Evolutionary conservation across 2,329 filamentous ascomycete species (phyloP).

Genomic region (Diaporthe australafricana): DNA sequence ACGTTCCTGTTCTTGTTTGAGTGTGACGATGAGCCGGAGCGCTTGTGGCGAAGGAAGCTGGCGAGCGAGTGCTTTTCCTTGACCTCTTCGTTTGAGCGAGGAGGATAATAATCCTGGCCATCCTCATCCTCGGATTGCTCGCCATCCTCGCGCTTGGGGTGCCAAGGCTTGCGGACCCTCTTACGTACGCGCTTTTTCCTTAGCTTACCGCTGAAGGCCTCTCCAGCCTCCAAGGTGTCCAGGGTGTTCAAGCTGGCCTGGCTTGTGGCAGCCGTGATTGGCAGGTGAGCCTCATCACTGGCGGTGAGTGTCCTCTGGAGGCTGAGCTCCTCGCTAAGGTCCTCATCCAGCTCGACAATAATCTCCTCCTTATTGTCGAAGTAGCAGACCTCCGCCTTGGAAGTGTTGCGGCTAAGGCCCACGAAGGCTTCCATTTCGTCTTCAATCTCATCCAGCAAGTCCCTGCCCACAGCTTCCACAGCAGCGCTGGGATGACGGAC

Average conservation of each 20-base stretch:
- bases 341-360: constrained; percentile 24
- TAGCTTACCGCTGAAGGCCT: constrained; percentile 53
- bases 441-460: constrained; percentile 57
- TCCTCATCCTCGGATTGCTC: constrained; percentile 42
- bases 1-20: constrained; percentile 29
- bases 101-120: constrained; percentile 38
- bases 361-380: constrained; percentile 30
- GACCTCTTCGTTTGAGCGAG: constrained; percentile 42
- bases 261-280: neutral
- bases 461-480: constrained; percentile 63
- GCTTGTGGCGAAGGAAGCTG: constrained; percentile 35
- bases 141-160: constrained; percentile 45
- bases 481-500: constrained; percentile 52
- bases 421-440: constrained; percentile 48
- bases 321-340: constrained; percentile 32
- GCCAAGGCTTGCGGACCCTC: constrained; percentile 48
- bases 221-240: constrained; percentile 16
- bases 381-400: constrained; percentile 23
- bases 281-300: constrained; percentile 13
- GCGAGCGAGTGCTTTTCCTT: constrained; percentile 33
- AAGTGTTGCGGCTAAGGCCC: constrained; percentile 30
- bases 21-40: constrained; percentile 31
- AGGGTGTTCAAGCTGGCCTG: constrained; percentile 22
- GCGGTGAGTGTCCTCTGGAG: constrained; percentile 15
- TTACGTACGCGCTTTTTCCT: constrained; percentile 58